Base-by-base conservation (phyloP, 768 basidiomycete genomes). In the Naganishia kalamii region DNA sequence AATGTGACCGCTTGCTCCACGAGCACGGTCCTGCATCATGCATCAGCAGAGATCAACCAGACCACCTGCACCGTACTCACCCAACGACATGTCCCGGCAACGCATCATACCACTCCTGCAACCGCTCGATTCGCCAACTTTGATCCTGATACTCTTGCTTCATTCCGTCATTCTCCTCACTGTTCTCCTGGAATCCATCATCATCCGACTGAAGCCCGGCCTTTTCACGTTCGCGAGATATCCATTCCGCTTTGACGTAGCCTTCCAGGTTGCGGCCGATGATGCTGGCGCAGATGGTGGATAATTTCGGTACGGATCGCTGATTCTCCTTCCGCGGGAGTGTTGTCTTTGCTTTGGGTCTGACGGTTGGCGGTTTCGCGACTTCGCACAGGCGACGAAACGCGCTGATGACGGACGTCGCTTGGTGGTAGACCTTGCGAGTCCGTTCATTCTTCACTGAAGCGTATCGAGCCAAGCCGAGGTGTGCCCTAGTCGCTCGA, bases 101-200 rank as follows among this genome's bases (percentile, higher is more conserved):
- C 37, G 54, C 54, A 41, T 57, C 54, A 21, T 57, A 57, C 54
- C 54, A 57, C 27, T 57, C 54, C 23, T 57, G 54, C 54, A 57
- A 57, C 37, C 54, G 54, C 37, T 57, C 54, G n/a, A 57, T 57
- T 27, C 54, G 23, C 54, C 54, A 57, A n/a, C 37, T 57, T 27
- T 57, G 54, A 40, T 57, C 54, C 23, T 41, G 54, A 27, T 57
- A 57, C 37, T 57, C 54, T 21, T 57, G 33, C 37, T 57, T 33
- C n/a, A 21, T 15, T 2, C 40, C 54, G 1, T 57, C 35, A 5
- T 57, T 35, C 6, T 57, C 37, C 13, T 57, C 54, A 17, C 37
- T 57, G 40, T 57, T 35, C 23, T 23, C 25, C 21, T 57, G 54
- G 23, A 57, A 40, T 15, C 54, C 54, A n/a, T 35, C 40, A 17